Evolutionary conservation across 2,329 filamentous ascomycete genomes (phyloP).

Genomic region (Thelonectria rubi): DNA sequence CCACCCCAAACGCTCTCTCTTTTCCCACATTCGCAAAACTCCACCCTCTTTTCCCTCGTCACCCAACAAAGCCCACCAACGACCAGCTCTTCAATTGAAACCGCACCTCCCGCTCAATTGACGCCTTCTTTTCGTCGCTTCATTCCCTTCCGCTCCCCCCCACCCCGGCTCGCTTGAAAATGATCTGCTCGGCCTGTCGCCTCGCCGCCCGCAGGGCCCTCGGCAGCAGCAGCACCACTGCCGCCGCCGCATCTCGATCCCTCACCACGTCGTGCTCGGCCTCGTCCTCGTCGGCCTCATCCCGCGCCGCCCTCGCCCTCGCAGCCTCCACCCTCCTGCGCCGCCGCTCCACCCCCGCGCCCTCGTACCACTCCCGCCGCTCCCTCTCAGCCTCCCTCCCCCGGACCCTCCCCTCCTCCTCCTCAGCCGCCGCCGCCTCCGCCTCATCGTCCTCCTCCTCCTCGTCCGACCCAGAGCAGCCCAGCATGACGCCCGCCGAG

Average conservation of each 20-base stretch:
- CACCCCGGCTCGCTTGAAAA: conserved; percentile 3
- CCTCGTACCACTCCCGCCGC: conserved; percentile 9
- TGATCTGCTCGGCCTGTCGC: conserved; percentile 41
- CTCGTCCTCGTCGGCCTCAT: conserved; percentile 11
- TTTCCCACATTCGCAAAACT: conserved; percentile 1
- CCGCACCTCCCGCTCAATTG: background rate
- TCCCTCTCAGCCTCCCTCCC: conserved; percentile 17
- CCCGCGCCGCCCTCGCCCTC: conserved; percentile 4
- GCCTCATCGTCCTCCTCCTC: conserved; percentile 3
- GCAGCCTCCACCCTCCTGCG: conserved; percentile 16
- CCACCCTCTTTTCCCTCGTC: conserved; percentile 2
- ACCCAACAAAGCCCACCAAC: background rate
- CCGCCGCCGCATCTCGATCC: conserved; percentile 22
- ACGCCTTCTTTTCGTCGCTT: background rate
- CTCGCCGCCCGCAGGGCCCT: conserved; percentile 32
- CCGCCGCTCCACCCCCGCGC: conserved; percentile 14
- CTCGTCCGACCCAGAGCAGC: conserved; percentile 27
- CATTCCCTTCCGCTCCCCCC: background rate
- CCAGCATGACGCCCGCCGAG: conserved; percentile 60
- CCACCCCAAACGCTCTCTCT: background rate
- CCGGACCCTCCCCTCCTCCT: conserved; percentile 8
- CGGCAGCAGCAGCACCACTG: conserved; percentile 16
- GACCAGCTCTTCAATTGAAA: background rate
- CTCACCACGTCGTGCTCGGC: background rate
- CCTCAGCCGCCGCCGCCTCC: conserved; percentile 20